Evolutionary conservation across 495 filamentous ascomycete species (phyloP), one percentile per base, ranked within the genome.

Genomic region (Podospora conica): DNA sequence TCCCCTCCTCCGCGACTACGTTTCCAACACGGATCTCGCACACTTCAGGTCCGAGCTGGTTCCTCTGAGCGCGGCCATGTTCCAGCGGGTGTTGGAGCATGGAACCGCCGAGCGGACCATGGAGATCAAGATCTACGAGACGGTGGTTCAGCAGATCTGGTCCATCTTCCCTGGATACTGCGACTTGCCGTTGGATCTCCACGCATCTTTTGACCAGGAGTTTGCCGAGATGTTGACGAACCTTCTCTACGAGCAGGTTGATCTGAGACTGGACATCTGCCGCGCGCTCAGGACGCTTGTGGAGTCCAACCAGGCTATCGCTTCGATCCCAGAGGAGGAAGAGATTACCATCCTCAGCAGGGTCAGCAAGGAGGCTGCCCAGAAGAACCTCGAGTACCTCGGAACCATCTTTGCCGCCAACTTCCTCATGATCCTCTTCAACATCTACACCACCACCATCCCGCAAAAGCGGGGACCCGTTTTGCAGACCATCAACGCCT

Each of bases 121-220:
- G 80, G 91, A 97, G 74, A 86, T 91, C 71, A 98, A 98, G 81
- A 96, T 98, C 66, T 98, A 93, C 77, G 95, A 98, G 77, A 98
- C 95, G 0, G 75, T 98, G 1, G 91, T 98, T 1, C 90, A 96
- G 61, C 95, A 98, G 73, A 93, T 95, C 22, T 98, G 96, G 95
- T 89, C 90, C 21, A 85, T 91, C 60, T 83, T 98, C n/a, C 93
- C 96, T 0, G 95, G 95, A 29, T 98, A 96, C 76, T 98, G 95
- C 74, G 90, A 96, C 74, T 79, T 96, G 59, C 93, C 95, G 4
- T 77, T 95, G 53, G 95, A 98, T 75, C 72, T 98, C 22, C 74
- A 75, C 9, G 82, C 88, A 70, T 82, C 88, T 12, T 91, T 98
- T 73, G 91, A 98, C 68, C 92, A 96, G 74, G 67, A 69, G n/a